phyloP scores from a whole-genome alignment of 768 basidiomycete genomes.

The Mycena pura region DNA sequence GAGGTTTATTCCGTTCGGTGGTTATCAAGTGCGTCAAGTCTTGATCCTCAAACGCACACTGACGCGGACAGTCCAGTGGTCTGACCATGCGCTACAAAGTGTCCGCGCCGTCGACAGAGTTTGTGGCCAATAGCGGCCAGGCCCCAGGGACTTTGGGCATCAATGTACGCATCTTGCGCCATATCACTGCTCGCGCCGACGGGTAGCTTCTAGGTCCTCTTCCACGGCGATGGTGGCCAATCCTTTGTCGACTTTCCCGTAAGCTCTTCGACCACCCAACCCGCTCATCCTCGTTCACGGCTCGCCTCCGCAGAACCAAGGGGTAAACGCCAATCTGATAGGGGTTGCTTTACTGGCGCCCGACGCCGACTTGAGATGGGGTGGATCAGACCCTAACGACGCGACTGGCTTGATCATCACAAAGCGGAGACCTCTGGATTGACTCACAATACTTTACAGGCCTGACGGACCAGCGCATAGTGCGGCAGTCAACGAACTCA shows the following conservation, averaged over 20 bases:
- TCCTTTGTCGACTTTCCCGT: conserved; percentile 32
- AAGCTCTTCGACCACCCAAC: neutral
- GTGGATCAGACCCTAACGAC: conserved; percentile 25
- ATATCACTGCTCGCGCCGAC: neutral
- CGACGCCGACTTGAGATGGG: conserved; percentile 26
- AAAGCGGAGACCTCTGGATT: neutral
- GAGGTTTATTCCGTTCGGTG: too few relatives aligned
- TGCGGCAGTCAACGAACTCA: conserved; percentile 35
- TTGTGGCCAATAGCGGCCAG: conserved; percentile 22
- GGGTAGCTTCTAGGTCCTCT: conserved; percentile 25
- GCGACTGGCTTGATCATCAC: conserved; percentile 8
- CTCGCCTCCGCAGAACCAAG: conserved; percentile 23
- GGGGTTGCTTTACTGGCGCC: conserved; percentile 29
- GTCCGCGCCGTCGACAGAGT: conserved; percentile 33
- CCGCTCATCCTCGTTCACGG: neutral
- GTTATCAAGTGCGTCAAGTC: conserved; percentile 31
- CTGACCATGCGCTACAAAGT: conserved; percentile 37
- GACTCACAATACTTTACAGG: conserved; percentile 11
- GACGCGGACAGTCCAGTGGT: conserved; percentile 21
- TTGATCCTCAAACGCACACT: neutral
- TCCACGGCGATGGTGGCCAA: conserved; percentile 31
- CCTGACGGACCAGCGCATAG: conserved; percentile 37
- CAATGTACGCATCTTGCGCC: conserved; percentile 22
- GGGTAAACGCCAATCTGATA: conserved; percentile 28
- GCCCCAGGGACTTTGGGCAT: conserved; percentile 30